Base-by-base conservation (phyloP, 2,329 filamentous ascomycete species). In the Aspergillus ochraceus region DNA sequence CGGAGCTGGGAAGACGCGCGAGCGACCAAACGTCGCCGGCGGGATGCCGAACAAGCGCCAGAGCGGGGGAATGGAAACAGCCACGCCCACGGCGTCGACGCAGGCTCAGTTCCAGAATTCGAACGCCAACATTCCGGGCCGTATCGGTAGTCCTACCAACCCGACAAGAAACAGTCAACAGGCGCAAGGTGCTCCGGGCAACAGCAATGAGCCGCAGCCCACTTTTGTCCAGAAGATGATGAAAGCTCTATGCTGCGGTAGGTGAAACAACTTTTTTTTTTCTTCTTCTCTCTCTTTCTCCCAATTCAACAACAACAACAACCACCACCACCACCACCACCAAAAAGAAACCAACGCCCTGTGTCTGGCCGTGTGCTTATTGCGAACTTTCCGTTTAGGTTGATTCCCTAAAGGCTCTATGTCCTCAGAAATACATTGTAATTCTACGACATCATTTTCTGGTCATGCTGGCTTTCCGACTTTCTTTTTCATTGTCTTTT, bases 91-190 rank as follows among this genome's bases (percentile, higher is more conserved):
- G 74, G 91, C 90, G 70, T 97, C 92, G 74, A 97, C 92, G 65
- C 91, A 96, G 78, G 94, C 94, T 67, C 94, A 97, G 76, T 97
- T 97, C 84, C 92, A 96, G 81, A 94, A 92, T 84, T 97, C 92
- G 81, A 91, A 90, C 73, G 91, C 92, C 76, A 95, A 97, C 77
- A 84, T 96, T 66, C 86, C 90, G 53, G 70, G 71, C 51, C 87
- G 86, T 70, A 82, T 88, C 67, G 85, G 84, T 62, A 83, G 79
- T 63, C 79, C 81, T 24, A 72, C 73, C 20, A 86, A 88, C 72
- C 81, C 83, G 60, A 85, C 83, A 60, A 81, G 87, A 80, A 84
- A 81, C 62, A 81, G 83, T 66, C 84, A 85, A 73, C 79, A 83
- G 65, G 71, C 79, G 79, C 75, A 85, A 78, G 72, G 80, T 75